phyloP scores from a whole-genome alignment of 1,284 basidiomycete species.

The Rhodotorula sp. region DNA sequence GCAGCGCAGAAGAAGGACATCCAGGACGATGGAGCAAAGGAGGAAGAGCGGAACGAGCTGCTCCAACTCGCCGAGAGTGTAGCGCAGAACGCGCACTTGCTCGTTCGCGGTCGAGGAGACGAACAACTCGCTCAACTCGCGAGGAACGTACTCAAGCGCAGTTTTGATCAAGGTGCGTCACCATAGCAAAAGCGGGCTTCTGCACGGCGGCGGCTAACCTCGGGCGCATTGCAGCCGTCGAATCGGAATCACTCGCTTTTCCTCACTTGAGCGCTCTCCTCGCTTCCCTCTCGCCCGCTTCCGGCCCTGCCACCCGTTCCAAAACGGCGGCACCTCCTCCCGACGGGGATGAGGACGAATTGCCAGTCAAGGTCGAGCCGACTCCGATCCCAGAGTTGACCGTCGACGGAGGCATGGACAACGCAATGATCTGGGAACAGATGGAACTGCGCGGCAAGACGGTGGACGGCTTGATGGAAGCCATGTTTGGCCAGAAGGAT shows the following conservation, averaged over 20 bases:
- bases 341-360: slow-evolving; percentile 53
- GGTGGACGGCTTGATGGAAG: slow-evolving; percentile 52
- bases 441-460: slow-evolving; percentile 67
- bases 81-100: slow-evolving; percentile 33
- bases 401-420: slow-evolving; percentile 70
- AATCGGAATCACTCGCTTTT: slow-evolving; percentile 62
- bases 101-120: slow-evolving; percentile 26
- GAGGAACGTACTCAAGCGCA: slow-evolving; percentile 20
- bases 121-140: slow-evolving; percentile 16
- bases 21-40: neutral
- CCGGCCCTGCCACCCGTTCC: slow-evolving; percentile 62
- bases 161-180: slow-evolving; percentile 36
- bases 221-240: slow-evolving; percentile 45
- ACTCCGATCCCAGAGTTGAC: slow-evolving; percentile 76
- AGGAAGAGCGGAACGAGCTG: slow-evolving; percentile 18
- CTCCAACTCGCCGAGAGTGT: slow-evolving; percentile 28
- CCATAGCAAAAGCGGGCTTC: neutral
- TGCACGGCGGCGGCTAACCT: too few relatives aligned
- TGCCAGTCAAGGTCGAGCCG: slow-evolving; percentile 46
- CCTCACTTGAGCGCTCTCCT: slow-evolving; percentile 68
- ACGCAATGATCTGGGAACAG: slow-evolving; percentile 90
- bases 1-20: neutral
- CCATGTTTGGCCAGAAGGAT: slow-evolving; percentile 57
- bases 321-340: slow-evolving; percentile 58
- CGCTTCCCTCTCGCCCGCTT: slow-evolving; percentile 56